Base-by-base conservation (phyloP, 2,329 filamentous ascomycete species). In the Colletotrichum incanum region DNA sequence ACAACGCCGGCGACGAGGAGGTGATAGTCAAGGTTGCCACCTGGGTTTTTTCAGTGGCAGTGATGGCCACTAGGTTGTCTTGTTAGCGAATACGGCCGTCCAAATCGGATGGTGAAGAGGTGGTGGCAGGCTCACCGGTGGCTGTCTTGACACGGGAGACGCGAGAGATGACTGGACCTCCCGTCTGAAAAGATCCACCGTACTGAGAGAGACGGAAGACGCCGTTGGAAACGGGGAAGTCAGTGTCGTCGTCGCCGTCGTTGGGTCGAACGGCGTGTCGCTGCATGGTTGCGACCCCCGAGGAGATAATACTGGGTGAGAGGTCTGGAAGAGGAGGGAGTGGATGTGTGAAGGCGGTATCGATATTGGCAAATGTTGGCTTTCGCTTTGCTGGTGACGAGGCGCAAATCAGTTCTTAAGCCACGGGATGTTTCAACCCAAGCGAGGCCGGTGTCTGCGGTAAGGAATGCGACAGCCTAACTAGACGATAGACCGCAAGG, bases 81-180 rank as follows among this genome's bases (percentile, higher is more conserved):
- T 20, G 23, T 64, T n/a, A 64, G 37, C 16, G 20, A 41, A 39
- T 11, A 41, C 31, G 11, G 9, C 49, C 23, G 11, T 14, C 18
- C 12, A 12, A 18, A 18, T 4, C 18, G 11, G n/a, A 43, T 6
- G 26, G 12, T 28, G 18, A 23, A 18, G 23, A 52, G 37, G 37
- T 6, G 18, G 26, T 26, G 4, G 26, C 9, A 64, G 37, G 43
- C 49, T 64, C 26, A 64, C 61, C 49, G 43, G 49, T 54, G 12
- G 61, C 49, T 34, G 61, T 64, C 26, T 55, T 64, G 49, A 54
- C 47, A 12, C 23, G 43, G 16, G 45, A 49, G 16, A 63, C 45
- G 23, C 60, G 60, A 31, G 60, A 50, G 23, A 63, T 20, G 2
- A 63, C 34, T 49, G 60, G 60, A 5, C 34, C 49, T 63, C 60